phyloP scores from a whole-genome alignment of 202 grass and related monocot species.

The Eragrostis tef region DNA sequence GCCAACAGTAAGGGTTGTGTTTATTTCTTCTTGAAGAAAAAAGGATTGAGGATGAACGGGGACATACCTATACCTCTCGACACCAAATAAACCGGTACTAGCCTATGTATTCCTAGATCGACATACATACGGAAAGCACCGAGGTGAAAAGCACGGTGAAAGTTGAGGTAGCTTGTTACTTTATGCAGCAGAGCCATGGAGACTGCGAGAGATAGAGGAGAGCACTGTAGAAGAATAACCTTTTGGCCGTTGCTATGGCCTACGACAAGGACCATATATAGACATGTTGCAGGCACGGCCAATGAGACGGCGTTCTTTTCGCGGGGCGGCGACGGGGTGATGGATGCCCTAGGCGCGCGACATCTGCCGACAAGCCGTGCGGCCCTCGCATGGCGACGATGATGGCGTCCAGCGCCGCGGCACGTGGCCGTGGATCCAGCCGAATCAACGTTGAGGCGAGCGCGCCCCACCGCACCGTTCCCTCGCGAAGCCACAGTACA shows the following conservation, averaged over 20 bases:
- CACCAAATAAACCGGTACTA: too few species aligned
- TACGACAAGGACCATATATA: not conserved
- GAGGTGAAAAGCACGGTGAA: not conserved
- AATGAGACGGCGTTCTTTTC: slow-evolving; percentile 39
- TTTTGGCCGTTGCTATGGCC: slow-evolving; percentile 26
- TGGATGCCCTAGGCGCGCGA: slow-evolving; percentile 52
- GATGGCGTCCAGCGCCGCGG: slow-evolving; percentile 56
- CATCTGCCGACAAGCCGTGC: slow-evolving; percentile 77
- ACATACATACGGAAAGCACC: not conserved
- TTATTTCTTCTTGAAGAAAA: too few species aligned
- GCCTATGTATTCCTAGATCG: not conserved
- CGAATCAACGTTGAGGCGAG: slow-evolving; percentile 52
- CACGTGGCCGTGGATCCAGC: slow-evolving; percentile 65
- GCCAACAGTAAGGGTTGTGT: too few species aligned
- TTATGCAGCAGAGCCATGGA: not conserved
- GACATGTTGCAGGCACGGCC: not conserved
- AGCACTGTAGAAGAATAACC: not conserved
- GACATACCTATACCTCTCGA: too few species aligned
- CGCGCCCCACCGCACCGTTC: not conserved
- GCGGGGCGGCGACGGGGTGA: slow-evolving; percentile 3
- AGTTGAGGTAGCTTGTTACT: not conserved
- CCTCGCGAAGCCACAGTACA: slow-evolving; percentile 9
- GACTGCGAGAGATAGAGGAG: not conserved
- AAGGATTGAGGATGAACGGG: too few species aligned
- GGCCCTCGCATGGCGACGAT: slow-evolving; percentile 61